Percentiles rank a stretch among this genome's conserved stretches.
These are phyloP conservation scores for Dothideomycetes sp. DNA, from an alignment of 2,329 filamentous ascomycete species.

Conservation along the genomic window DNA sequence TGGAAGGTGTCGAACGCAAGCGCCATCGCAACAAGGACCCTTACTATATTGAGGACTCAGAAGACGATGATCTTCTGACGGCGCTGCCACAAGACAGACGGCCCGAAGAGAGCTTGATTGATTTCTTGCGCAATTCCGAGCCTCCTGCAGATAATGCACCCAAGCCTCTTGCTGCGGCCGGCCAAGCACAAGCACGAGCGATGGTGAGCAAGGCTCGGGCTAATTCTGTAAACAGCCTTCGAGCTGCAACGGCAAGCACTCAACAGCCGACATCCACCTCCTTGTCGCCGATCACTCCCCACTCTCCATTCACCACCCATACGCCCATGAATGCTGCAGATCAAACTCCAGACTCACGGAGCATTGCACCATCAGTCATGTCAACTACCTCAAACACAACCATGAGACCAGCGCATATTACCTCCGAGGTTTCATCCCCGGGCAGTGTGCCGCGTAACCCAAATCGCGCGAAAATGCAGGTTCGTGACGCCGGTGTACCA, in stretches of 20 bases:
- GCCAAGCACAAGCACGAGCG: neutral
- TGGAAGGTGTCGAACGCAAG: conserved; percentile 50
- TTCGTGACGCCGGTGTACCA: conserved; percentile 14
- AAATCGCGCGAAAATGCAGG: conserved; percentile 8
- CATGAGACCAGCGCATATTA: conserved; percentile 7
- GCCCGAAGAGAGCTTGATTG: conserved; percentile 56
- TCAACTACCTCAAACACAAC: conserved; percentile 16
- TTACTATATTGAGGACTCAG: conserved; percentile 69
- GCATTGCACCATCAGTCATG: conserved; percentile 8
- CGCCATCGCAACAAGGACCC: conserved; percentile 74
- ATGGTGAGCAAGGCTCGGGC: conserved; percentile 1
- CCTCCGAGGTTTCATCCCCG: conserved; percentile 5
- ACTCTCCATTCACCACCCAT: no score
- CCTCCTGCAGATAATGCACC: conserved; percentile 39
- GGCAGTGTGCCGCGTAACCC: conserved; percentile 9
- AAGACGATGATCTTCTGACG: conserved; percentile 45
- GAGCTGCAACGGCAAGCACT: neutral
- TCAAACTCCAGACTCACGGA: no score
- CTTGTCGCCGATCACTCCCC: no score
- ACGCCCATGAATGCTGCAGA: no score
- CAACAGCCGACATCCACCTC: conserved; percentile 4
- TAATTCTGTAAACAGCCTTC: neutral
- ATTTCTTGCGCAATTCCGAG: conserved; percentile 60
- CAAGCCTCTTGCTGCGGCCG: conserved; percentile 14
- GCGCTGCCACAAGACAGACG: conserved; percentile 28